Evolutionary conservation across 2,329 filamentous ascomycete species (phyloP), one percentile per base, ranked within the genome.

Genomic region (Aspergillus sergii): DNA sequence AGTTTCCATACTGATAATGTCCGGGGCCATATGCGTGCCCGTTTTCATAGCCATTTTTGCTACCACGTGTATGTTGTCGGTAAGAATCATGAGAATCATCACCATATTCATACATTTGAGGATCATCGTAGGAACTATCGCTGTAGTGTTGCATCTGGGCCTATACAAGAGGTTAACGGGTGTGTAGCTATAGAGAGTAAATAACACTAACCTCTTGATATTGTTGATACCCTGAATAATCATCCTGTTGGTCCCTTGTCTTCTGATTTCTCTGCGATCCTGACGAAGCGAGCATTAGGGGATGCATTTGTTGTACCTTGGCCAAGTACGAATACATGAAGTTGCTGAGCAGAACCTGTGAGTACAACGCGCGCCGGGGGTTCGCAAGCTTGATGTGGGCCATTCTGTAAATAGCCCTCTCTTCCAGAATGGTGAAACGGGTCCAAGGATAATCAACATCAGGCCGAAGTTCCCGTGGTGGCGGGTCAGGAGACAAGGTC

Each of bases 291-390:
- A 96, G 89, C 72, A 96, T 92, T 80, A 97, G 92, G 50, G 95
- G 95, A 77, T 99, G 95, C 92, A 97, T 97, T 73, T 96, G 93
- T 80, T 99, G 95, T 53, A 99, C 95, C 78, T 98, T 99, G 66
- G 95, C 95, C 68, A 99, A 86, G 77, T 99, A 99, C 62, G 93
- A 95, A 81, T 99, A 99, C 95, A 99, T 99, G 79, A 99, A 99
- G 78, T 99, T 99, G 80, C 94, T 97, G 69, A 99, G 86, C 63
- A 99, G 84, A 26, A 99, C 95, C 78, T 99, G 95, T 64, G 94
- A 97, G 74, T 96, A 91, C 58, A 99, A 81, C 46, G 94, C 91
- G 61, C 95, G 90, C 51, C 94, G 89, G 43, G 95, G 95, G 75
- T 99, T 98, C n/a, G 95, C 95, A 65, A 99, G 87, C 79, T 99